These are phyloP conservation scores for Grosmannia penicillata DNA, from an alignment of 2,329 filamentous ascomycete genomes.

Conservation along the genomic window DNA sequence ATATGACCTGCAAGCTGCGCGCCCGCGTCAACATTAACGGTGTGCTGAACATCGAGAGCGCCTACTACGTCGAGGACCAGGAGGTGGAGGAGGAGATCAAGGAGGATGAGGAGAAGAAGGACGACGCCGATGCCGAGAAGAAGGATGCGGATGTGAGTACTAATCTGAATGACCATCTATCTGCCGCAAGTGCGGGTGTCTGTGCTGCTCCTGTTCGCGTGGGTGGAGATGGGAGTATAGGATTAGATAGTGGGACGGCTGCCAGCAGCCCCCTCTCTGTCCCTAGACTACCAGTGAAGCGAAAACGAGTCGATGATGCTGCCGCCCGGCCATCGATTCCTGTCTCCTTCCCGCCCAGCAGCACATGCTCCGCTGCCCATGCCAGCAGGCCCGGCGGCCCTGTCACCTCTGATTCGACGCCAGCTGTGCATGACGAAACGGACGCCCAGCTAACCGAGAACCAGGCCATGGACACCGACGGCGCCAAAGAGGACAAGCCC, in stretches of 20 bases:
- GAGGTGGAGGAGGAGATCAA: constrained; percentile 67
- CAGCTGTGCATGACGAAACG: too few relatives aligned
- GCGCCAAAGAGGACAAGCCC: constrained; percentile 41
- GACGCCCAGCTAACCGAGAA: constrained; percentile 2
- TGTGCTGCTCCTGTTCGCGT: background rate
- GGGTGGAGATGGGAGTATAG: too few relatives aligned
- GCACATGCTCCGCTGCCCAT: too few relatives aligned
- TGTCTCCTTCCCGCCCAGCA: background rate
- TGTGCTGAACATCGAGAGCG: constrained; percentile 88
- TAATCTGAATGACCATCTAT: background rate
- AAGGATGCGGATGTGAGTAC: constrained; percentile 62
- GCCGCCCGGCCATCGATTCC: background rate
- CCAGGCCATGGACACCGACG: constrained; percentile 77
- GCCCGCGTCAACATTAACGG: constrained; percentile 93
- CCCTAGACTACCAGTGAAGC: too few relatives aligned
- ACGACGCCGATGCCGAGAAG: constrained; percentile 24
- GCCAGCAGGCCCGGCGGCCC: background rate
- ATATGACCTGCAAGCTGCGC: constrained; percentile 99
- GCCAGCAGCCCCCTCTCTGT: too few relatives aligned
- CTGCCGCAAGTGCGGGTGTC: background rate
- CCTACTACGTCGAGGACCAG: constrained; percentile 95
- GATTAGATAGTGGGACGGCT: too few relatives aligned
- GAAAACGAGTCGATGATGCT: background rate
- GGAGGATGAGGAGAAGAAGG: constrained; percentile 21
- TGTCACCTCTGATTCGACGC: too few relatives aligned